These are phyloP conservation scores for Albifimbria verrucaria DNA, from an alignment of 2,329 filamentous ascomycete species.

Conservation along the genomic window DNA sequence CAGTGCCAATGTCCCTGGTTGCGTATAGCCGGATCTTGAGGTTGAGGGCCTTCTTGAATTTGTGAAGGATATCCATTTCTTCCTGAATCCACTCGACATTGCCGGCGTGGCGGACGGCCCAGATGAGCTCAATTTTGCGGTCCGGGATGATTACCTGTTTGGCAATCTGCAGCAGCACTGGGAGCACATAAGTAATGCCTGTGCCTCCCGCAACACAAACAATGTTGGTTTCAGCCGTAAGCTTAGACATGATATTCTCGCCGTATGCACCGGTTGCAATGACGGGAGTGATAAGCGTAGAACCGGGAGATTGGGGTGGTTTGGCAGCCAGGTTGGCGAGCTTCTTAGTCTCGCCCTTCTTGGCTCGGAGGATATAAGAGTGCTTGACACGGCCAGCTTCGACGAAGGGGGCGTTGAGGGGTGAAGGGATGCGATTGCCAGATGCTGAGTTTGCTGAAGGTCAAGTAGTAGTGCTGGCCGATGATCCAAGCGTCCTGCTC, in stretches of 20 bases:
- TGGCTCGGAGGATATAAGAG: constrained; percentile 56
- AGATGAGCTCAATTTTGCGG: constrained; percentile 58
- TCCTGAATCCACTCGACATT: constrained; percentile 56
- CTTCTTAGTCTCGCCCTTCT: constrained; percentile 56
- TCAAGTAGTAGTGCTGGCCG: constrained; percentile 70
- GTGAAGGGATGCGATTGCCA: constrained; percentile 75
- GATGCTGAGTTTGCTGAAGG: constrained; percentile 62
- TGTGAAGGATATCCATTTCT: constrained; percentile 51
- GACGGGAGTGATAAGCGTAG: constrained; percentile 43
- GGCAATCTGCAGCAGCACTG: constrained; percentile 29
- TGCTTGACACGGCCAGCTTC: constrained; percentile 41
- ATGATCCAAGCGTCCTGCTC: constrained; percentile 59
- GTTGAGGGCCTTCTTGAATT: constrained; percentile 29
- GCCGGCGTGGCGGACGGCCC: constrained; percentile 54
- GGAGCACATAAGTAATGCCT: constrained; percentile 37
- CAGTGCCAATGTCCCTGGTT: constrained; percentile 44
- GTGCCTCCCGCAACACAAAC: constrained; percentile 38
- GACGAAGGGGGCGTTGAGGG: constrained; percentile 51
- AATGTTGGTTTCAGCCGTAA: constrained; percentile 37
- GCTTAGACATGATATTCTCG: constrained; percentile 39
- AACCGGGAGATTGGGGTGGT: constrained; percentile 26
- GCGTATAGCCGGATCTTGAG: constrained; percentile 57
- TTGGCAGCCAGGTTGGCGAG: constrained; percentile 42
- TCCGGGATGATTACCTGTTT: constrained; percentile 40
- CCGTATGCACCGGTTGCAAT: constrained; percentile 65